These are phyloP conservation scores for Epichloe elymi DNA, from an alignment of 2,329 filamentous ascomycete genomes.

Conservation along the genomic window DNA sequence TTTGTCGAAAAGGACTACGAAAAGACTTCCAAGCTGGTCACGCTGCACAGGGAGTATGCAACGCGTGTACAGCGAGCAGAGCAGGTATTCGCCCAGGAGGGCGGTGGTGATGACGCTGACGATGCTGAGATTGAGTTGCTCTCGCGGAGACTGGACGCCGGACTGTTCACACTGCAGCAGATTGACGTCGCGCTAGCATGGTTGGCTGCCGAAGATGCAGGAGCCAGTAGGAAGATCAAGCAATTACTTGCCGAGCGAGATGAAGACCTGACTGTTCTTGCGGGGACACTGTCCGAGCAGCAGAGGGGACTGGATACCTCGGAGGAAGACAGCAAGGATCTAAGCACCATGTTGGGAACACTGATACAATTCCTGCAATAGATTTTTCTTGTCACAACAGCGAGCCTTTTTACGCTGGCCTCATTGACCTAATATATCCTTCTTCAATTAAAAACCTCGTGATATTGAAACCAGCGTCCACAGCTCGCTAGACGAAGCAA, in stretches of 20 bases:
- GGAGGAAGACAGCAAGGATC: constrained; percentile 46
- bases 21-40: constrained; percentile 62
- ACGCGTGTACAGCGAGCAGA: constrained; percentile 41
- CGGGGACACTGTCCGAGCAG: constrained; percentile 52
- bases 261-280: constrained; percentile 50
- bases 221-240: constrained; percentile 52
- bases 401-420: neutral
- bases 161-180: constrained; percentile 69
- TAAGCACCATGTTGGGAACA: constrained; percentile 40
- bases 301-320: constrained; percentile 38
- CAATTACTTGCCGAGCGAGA: constrained; percentile 53
- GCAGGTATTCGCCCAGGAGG: constrained; percentile 32
- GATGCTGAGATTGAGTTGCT: constrained; percentile 60
- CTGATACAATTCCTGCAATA: constrained; percentile 35
- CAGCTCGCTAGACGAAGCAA: neutral
- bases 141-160: constrained; percentile 64
- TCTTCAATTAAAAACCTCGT: no score
- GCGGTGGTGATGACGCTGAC: constrained; percentile 18
- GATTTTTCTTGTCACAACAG: neutral
- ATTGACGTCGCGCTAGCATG: constrained; percentile 80
- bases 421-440: no score
- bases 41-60: constrained; percentile 58
- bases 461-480: neutral
- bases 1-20: constrained; percentile 92
- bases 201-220: constrained; percentile 79